Evolutionary conservation across 1,139 yeast genomes (phyloP), one percentile per base, ranked within the genome.

Genomic region (Sugiyamaella xylanicola): DNA sequence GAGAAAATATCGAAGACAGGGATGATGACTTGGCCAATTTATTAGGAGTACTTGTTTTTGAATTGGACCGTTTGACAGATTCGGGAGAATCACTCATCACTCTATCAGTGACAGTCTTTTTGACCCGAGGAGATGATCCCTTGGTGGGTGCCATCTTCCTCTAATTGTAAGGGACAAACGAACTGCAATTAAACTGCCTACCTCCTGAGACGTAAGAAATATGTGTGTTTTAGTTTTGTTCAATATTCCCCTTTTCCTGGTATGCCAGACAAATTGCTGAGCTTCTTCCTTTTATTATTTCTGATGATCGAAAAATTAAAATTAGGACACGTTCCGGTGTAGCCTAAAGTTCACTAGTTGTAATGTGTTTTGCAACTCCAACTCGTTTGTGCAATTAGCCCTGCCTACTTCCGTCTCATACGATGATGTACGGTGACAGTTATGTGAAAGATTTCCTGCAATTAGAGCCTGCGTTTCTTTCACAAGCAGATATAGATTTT

Each of bases 1-100:
- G 29, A n/a, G 63, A 60, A 43, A 61, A 59, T 43, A 61, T 47
- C 17, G 64, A 61, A n/a, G 61, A 49, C 17, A 61, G 36, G 21
- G 64, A 61, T 22, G 54, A 40, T 15, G 52, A 48, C 20, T 39
- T 48, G 15, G 41, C 39, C n/a, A 48, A 29, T 27, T 25, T 48
- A 16, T 20, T 22, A 22, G 51, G 48, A 11, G 60, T 41, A 16
- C 55, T 41, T 19, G 42, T 53, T 43, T 16, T 25, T 2, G 47
- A 13, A 20, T 13, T 9, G 11, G 32, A 3, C 20, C 47, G 37
- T 20, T 29, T 32, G 29, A 43, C 29, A 17, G 47, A 32, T 9
- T 19, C 29, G 11, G 47, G 47, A 7, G 47, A 43, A 5, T 32
- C 47, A 4, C 19, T 9, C 9, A 15, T 19, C 3, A 4, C 20